A percentile compares a stretch with the other conserved stretches of the same genome.
phyloP scores from a whole-genome alignment of 371 early-diverging fungal genomes.

The Chytridiales sp. region DNA sequence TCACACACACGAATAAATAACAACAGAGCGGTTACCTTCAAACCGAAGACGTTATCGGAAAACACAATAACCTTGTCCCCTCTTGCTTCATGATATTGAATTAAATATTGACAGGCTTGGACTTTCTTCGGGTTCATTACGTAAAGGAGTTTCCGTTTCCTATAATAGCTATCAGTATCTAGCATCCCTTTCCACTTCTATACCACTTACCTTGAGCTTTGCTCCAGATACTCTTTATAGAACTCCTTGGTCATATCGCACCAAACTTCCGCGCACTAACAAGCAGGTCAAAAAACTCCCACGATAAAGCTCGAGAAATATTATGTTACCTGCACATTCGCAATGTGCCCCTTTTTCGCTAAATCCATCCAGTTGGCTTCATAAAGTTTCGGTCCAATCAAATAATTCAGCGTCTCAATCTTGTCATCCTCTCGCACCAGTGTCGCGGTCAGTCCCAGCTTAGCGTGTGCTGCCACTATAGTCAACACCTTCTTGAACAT shows the following conservation, averaged over 20 bases:
- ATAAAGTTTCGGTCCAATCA: constrained; percentile 99
- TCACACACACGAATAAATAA: not conserved
- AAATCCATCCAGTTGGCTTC: constrained; percentile 99
- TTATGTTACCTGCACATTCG: constrained; percentile 76
- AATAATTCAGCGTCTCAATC: constrained; percentile 98
- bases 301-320: constrained; percentile 6
- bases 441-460: constrained; percentile 99
- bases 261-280: constrained; percentile 98
- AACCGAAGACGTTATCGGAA: constrained; percentile 98
- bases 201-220: constrained; percentile 39
- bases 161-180: constrained; percentile 37
- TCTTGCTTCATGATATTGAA: constrained; percentile 90
- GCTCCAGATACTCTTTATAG: constrained; percentile 89
- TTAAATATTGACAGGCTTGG: constrained; percentile 97
- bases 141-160: constrained; percentile 82
- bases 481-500: constrained; percentile 95
- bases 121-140: constrained; percentile 99
- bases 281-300: constrained; percentile 5
- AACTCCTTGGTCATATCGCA: constrained; percentile 99
- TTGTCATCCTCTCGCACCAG: constrained; percentile 99
- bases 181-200: constrained; percentile 32
- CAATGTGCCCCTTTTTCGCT: constrained; percentile 97
- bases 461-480: constrained; percentile 94
- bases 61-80: constrained; percentile 99
- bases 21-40: constrained; percentile 68